These are phyloP conservation scores for Ophiostoma himal-ulmi DNA, from an alignment of 2,329 filamentous ascomycete species.

Conservation along the genomic window DNA sequence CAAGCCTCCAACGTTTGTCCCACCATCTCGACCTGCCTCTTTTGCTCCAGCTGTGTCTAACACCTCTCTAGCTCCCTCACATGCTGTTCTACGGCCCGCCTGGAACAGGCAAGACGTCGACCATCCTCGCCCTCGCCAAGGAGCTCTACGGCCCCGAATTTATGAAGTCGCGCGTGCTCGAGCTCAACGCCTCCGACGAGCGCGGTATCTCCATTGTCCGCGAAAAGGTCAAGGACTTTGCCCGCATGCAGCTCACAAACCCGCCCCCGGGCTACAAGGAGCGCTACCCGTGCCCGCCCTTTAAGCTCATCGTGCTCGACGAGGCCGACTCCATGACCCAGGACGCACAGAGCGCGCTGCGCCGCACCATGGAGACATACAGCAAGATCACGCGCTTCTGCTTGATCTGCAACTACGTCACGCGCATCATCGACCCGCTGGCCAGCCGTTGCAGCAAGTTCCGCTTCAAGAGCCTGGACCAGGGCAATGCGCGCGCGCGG, in stretches of 20 bases:
- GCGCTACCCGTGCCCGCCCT: constrained; percentile 87
- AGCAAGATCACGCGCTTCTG: constrained; percentile 95
- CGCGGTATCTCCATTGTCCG: constrained; percentile 95
- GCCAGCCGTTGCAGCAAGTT: constrained; percentile 95
- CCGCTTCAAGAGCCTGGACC: constrained; percentile 91
- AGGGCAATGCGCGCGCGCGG: constrained; percentile 71
- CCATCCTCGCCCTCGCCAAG: constrained; percentile 92
- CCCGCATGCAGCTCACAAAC: constrained; percentile 86
- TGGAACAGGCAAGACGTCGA: constrained; percentile 96
- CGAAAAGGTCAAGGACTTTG: constrained; percentile 98
- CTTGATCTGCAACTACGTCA: constrained; percentile 97
- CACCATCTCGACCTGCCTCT: background rate
- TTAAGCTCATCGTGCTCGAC: constrained; percentile 98
- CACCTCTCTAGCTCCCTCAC: constrained; percentile 68
- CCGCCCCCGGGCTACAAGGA: constrained; percentile 62
- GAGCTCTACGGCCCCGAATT: constrained; percentile 95
- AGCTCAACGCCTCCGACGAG: constrained; percentile 98
- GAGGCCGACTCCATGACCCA: constrained; percentile 99
- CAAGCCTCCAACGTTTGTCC: constrained; percentile 79
- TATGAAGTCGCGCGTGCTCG: constrained; percentile 88
- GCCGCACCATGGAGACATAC: constrained; percentile 97
- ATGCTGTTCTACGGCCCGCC: constrained; percentile 99
- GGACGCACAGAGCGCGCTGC: constrained; percentile 86
- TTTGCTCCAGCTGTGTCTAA: background rate
- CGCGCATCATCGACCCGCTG: constrained; percentile 92